A percentile compares a stretch with the other conserved stretches of the same genome.
These are phyloP conservation scores for Cladophialophora exuberans DNA, from an alignment of 2,329 filamentous ascomycete species.

Conservation along the genomic window DNA sequence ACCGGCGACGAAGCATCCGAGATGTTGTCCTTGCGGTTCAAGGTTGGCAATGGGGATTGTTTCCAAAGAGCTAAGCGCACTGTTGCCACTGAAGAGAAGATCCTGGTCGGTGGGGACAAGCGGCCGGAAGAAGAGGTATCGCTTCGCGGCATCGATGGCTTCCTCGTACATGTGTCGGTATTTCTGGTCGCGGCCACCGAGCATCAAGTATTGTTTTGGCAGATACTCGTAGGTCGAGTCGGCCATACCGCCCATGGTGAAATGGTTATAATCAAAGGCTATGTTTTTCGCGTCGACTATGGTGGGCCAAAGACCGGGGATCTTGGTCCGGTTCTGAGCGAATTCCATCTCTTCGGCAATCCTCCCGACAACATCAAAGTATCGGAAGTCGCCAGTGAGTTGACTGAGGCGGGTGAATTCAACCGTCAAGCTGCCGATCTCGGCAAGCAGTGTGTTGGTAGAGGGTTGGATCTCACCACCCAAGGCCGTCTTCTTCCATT, in stretches of 20 bases:
- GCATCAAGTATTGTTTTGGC: constrained; percentile 70
- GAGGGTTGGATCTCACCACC: constrained; percentile 58
- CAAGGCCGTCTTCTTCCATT: constrained; percentile 59
- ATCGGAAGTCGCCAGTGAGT: constrained; percentile 43
- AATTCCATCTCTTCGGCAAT: constrained; percentile 40
- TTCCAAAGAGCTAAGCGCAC: constrained; percentile 40
- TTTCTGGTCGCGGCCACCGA: constrained; percentile 67
- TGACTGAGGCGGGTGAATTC: constrained; percentile 48
- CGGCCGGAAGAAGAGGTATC: constrained; percentile 76
- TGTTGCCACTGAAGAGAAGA: constrained; percentile 64
- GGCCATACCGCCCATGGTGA: constrained; percentile 59
- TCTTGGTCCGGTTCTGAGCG: constrained; percentile 40
- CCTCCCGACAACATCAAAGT: constrained; percentile 43
- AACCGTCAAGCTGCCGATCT: constrained; percentile 45
- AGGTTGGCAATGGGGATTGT: constrained; percentile 32
- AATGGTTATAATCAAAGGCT: constrained; percentile 42
- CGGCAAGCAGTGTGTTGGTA: constrained; percentile 53
- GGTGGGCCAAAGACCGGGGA: constrained; percentile 47
- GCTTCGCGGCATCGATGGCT: constrained; percentile 68
- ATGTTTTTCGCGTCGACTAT: constrained; percentile 37
- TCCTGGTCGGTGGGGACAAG: constrained; percentile 70
- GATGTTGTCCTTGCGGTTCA: constrained; percentile 56
- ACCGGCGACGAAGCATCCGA: constrained; percentile 72
- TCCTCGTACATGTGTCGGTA: constrained; percentile 74
- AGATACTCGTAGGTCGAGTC: constrained; percentile 64